Conservation (phyloP, 208 protist species). For the Herpetomonas samuelpessoai region DNA sequence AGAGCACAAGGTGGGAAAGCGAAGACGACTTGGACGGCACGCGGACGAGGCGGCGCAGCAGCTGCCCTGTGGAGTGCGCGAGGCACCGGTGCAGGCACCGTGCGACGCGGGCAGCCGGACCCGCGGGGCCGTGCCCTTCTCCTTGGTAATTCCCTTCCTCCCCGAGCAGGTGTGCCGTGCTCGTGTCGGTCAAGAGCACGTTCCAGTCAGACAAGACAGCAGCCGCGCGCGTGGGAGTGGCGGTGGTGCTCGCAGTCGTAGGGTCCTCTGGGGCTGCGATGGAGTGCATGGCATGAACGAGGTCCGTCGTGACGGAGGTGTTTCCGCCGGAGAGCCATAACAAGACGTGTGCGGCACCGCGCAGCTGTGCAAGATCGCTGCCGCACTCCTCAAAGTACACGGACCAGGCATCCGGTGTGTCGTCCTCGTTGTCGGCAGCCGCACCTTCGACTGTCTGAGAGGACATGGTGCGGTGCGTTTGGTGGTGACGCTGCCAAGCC, state of each 20-base stretch:
- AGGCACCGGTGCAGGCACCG: background rate
- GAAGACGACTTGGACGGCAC: too few species aligned
- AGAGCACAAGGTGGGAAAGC: too few species aligned
- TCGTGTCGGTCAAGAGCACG: background rate
- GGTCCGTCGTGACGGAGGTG: too few species aligned
- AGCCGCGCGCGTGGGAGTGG: too few species aligned
- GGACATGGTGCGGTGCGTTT: too few species aligned
- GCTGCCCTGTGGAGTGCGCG: background rate
- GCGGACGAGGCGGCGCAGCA: background rate
- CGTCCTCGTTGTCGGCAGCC: too few species aligned
- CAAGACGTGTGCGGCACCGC: background rate
- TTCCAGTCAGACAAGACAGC: too few species aligned
- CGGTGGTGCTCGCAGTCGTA: too few species aligned
- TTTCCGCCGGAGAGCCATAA: background rate
- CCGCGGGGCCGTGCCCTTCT: background rate
- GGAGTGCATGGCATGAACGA: too few species aligned
- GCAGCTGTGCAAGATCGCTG: background rate
- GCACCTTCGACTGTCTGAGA: too few species aligned
- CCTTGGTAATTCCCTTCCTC: too few species aligned
- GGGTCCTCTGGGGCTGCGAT: too few species aligned
- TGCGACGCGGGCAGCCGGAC: background rate
- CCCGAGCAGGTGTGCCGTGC: background rate
- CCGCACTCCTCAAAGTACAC: background rate
- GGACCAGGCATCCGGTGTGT: background rate
- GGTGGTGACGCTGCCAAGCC: background rate